Conservation (phyloP, 2,329 filamentous ascomycete species). For the Arthrobotrys iridis region DNA sequence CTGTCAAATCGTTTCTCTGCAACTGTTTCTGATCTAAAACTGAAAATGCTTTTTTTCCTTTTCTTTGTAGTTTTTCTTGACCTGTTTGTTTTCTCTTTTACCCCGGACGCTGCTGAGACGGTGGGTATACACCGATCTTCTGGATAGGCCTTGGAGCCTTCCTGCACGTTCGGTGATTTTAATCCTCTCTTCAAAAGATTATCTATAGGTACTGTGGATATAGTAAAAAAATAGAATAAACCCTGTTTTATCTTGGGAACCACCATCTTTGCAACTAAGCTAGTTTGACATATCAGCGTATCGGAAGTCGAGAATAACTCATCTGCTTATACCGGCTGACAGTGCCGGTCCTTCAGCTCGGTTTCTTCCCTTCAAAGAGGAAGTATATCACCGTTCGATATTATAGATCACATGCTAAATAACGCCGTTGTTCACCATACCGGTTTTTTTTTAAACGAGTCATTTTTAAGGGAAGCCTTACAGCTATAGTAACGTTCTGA, state of each 20-base stretch:
- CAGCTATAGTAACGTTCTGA: conserved; percentile 29
- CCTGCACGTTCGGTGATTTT: conserved; percentile 5
- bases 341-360: conserved; percentile 28
- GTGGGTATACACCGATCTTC: conserved; percentile 1
- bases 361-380: conserved; percentile 14
- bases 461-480: conserved; percentile 28
- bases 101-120: conserved; percentile 17
- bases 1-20: too few species aligned
- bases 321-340: not conserved
- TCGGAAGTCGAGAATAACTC: not conserved
- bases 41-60: not conserved
- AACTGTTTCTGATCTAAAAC: conserved; percentile 29
- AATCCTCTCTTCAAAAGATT: conserved; percentile 30
- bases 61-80: conserved; percentile 19
- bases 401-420: conserved; percentile 37
- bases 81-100: not conserved
- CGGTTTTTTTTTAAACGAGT: not conserved
- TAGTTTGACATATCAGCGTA: not conserved
- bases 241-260: conserved; percentile 14
- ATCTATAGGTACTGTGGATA: conserved; percentile 31
- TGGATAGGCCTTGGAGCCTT: conserved; percentile 14
- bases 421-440: not conserved
- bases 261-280: not conserved
- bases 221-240: conserved; percentile 44
- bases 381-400: conserved; percentile 20